Conservation (phyloP, 1,284 basidiomycete species). For the Fomitopsis betulina region DNA sequence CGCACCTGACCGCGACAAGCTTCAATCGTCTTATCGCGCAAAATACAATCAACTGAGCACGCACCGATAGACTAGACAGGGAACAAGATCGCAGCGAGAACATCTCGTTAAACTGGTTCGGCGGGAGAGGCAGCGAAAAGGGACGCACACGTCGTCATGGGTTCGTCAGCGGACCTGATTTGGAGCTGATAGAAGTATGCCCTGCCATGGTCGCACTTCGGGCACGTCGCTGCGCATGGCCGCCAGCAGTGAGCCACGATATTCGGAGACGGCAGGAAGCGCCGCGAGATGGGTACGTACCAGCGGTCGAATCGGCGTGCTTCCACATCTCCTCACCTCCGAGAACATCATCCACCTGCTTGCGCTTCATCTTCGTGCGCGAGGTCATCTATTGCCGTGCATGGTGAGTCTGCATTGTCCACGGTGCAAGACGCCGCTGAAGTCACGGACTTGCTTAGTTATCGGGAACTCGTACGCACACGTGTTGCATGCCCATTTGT, state of each 20-base stretch:
- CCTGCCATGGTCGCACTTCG: slow-evolving; percentile 84
- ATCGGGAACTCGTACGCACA: slow-evolving; percentile 95
- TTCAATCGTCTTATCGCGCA: neutral
- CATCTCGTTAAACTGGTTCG: slow-evolving; percentile 4
- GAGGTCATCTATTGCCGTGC: slow-evolving; percentile 72
- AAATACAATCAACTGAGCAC: slow-evolving; percentile 14
- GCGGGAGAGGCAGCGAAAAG: slow-evolving; percentile 4
- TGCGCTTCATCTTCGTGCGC: slow-evolving; percentile 77
- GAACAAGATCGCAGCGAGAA: slow-evolving; percentile 1
- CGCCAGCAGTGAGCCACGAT: neutral
- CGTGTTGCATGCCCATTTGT: slow-evolving; percentile 90
- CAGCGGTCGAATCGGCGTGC: slow-evolving; percentile 87
- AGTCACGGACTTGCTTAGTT: slow-evolving; percentile 56
- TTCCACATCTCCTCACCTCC: slow-evolving; percentile 94
- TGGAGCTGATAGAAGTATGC: slow-evolving; percentile 97
- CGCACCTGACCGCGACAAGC: slow-evolving; percentile 37
- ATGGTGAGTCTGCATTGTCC: neutral
- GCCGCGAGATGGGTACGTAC: slow-evolving; percentile 37
- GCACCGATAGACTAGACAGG: slow-evolving; percentile 31
- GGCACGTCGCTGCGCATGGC: slow-evolving; percentile 58
- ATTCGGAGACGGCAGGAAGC: neutral
- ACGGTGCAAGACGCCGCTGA: neutral
- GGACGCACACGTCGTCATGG: slow-evolving; percentile 91
- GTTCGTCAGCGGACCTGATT: slow-evolving; percentile 94
- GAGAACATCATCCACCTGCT: slow-evolving; percentile 90